Conservation (phyloP, 257 asterid genomes). For the Linderniella brevidens region DNA sequence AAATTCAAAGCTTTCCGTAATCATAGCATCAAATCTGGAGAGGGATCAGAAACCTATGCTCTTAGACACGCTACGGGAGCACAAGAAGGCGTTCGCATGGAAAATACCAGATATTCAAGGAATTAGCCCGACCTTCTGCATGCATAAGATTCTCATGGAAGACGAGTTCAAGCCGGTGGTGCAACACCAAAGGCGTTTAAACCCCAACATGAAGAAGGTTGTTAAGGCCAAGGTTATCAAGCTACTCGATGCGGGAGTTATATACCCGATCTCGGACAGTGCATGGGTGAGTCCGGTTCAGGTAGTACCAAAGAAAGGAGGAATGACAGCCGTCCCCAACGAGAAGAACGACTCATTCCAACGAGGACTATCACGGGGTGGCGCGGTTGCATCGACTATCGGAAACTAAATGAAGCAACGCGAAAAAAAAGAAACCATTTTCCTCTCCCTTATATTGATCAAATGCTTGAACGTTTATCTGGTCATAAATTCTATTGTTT, state of each 20-base stretch:
- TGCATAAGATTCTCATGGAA: not conserved
- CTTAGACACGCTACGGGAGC: no score
- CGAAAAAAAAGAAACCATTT: conserved; percentile 8
- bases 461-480: not conserved
- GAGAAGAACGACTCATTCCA: not conserved
- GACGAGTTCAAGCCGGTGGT: not conserved
- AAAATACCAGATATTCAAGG: not conserved
- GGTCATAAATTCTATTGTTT: not conserved
- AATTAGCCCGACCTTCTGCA: not conserved
- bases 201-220: not conserved
- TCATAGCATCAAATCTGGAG: no score
- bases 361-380: not conserved
- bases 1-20: no score
- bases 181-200: not conserved
- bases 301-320: not conserved
- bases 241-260: not conserved
- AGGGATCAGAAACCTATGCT: no score
- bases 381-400: conserved; percentile 4
- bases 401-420: not conserved
- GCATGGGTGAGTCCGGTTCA: not conserved
- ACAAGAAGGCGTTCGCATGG: no score
- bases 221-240: not conserved
- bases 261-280: not conserved
- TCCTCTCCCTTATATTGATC: conserved; percentile 5
- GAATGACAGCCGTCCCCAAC: not conserved